These are phyloP conservation scores for Camellia oleifera DNA, from an alignment of 179 eudicot genomes.

Conservation along the genomic window DNA sequence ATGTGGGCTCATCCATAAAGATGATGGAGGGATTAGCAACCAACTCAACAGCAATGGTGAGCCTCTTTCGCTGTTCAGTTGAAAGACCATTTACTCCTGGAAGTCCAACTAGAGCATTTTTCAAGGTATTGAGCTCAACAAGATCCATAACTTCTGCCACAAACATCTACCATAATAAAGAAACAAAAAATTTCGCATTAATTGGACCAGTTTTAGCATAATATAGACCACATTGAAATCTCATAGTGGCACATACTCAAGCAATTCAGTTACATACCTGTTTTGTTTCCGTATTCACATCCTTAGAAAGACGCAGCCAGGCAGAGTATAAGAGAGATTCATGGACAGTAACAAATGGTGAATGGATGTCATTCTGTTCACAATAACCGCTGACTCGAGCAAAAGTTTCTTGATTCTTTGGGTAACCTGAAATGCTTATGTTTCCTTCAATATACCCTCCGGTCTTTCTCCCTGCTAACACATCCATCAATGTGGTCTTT, in stretches of 20 bases:
- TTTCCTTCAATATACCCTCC: slow-evolving; percentile 66
- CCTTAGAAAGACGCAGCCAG: slow-evolving; percentile 66
- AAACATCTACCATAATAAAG: slow-evolving; percentile 39
- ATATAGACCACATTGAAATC: too few species aligned
- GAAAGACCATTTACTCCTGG: slow-evolving; percentile 68
- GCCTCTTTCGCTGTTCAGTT: slow-evolving; percentile 66
- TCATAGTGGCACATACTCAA: neutral
- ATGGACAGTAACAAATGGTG: slow-evolving; percentile 71
- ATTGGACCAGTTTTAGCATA: neutral
- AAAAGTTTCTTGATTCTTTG: slow-evolving; percentile 74
- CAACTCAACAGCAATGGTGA: slow-evolving; percentile 72
- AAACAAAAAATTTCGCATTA: neutral
- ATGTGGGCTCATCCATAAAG: slow-evolving; percentile 78
- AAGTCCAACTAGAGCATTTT: slow-evolving; percentile 53
- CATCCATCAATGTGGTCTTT: slow-evolving; percentile 86
- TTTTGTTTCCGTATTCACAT: slow-evolving; percentile 40
- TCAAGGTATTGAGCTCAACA: slow-evolving; percentile 54
- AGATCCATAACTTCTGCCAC: slow-evolving; percentile 67
- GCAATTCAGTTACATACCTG: slow-evolving; percentile 29
- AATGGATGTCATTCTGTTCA: slow-evolving; percentile 79
- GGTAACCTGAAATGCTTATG: slow-evolving; percentile 65
- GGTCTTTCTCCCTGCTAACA: slow-evolving; percentile 75
- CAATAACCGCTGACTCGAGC: slow-evolving; percentile 77
- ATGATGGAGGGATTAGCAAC: slow-evolving; percentile 77
- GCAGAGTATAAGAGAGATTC: slow-evolving; percentile 77